Evolutionary conservation across 805 yeast species (phyloP).

Genomic region (Candida pseudoglaebosa): DNA sequence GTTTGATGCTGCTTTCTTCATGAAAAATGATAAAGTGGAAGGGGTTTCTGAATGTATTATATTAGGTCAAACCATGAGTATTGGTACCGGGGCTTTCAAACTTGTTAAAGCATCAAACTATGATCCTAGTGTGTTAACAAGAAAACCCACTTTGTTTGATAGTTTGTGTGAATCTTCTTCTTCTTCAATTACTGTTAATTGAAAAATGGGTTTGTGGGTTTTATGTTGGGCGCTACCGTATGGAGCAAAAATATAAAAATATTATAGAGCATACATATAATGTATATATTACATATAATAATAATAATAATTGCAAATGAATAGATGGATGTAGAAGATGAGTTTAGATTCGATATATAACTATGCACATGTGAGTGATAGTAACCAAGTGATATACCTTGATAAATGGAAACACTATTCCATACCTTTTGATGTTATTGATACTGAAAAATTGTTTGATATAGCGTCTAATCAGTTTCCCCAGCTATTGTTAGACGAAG

Average conservation of each 20-base stretch:
- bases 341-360: conserved; percentile 4
- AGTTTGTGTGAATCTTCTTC: conserved; percentile 7
- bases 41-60: conserved; percentile 98
- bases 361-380: conserved; percentile 34
- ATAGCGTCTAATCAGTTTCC: conserved; percentile 36
- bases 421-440: conserved; percentile 40
- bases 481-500: conserved; percentile 31
- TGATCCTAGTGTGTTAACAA: conserved; percentile 37
- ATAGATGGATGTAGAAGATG: not conserved
- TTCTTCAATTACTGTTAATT: not conserved
- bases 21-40: conserved; percentile 93
- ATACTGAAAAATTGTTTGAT: conserved; percentile 34
- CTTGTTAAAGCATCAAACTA: conserved; percentile 59
- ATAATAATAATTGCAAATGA: no score
- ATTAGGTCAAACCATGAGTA: conserved; percentile 94
- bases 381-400: conserved; percentile 37
- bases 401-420: conserved; percentile 40
- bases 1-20: conserved; percentile 96
- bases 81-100: conserved; percentile 97
- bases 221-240: not conserved
- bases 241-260: no score
- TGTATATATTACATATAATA: no score
- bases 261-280: no score
- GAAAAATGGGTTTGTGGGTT: not conserved
- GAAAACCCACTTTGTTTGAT: conserved; percentile 47